Conservation (phyloP, 2,329 filamentous ascomycete genomes). For the Colletotrichum neosansevieriae region DNA sequence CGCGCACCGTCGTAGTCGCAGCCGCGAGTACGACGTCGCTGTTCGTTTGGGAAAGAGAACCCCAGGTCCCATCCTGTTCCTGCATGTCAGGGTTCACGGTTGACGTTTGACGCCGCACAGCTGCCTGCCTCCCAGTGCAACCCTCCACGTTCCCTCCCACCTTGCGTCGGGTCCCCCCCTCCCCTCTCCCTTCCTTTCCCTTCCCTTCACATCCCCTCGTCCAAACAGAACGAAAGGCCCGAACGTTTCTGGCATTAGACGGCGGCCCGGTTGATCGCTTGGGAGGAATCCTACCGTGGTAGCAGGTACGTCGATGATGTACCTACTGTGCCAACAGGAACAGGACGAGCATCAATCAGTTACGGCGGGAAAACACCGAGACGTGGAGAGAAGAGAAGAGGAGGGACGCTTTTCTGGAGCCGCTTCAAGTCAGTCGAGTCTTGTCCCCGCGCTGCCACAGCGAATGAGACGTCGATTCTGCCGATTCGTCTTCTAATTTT, state of each 20-base stretch:
- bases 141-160: constrained; percentile 30
- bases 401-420: neutral
- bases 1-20: constrained; percentile 10
- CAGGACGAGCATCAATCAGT: neutral
- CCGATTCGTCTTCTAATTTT: constrained; percentile 11
- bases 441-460: neutral
- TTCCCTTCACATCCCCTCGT: constrained; percentile 4
- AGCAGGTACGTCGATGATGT: neutral
- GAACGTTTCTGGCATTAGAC: constrained; percentile 18
- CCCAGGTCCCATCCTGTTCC: constrained; percentile 12
- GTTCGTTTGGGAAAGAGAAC: constrained; percentile 1
- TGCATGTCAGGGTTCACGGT: constrained; percentile 21
- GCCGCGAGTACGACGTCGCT: constrained; percentile 10
- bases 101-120: constrained; percentile 12
- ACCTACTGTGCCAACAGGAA: too few relatives aligned
- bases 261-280: neutral
- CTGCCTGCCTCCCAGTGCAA: constrained; percentile 17
- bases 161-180: too few relatives aligned
- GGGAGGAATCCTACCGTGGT: neutral
- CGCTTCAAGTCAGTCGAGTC: neutral
- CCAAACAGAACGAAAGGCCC: constrained; percentile 30
- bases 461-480: neutral
- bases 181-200: constrained; percentile 12
- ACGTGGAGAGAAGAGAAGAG: too few relatives aligned
- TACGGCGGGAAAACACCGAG: too few relatives aligned